Conservation (phyloP, 192 early-diverging fungal species). For the Coemansia pectinata region DNA sequence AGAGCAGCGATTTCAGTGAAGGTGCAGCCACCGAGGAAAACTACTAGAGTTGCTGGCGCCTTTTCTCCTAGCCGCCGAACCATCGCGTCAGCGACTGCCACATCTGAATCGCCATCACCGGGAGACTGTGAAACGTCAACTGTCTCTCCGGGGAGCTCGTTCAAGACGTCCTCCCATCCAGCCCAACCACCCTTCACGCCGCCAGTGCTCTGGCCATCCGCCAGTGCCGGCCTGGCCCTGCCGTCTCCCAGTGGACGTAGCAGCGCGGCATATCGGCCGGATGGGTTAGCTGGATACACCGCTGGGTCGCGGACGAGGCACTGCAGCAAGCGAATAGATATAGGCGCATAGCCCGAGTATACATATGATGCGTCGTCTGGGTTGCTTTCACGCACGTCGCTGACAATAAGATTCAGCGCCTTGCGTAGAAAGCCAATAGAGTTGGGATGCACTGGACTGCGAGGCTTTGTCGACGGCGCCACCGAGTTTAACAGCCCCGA, state of each 20-base stretch:
- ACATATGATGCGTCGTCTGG: conserved; percentile 91
- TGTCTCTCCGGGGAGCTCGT: conserved; percentile 72
- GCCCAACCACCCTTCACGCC: conserved; percentile 73
- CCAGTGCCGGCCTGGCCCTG: conserved; percentile 17
- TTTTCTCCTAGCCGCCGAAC: conserved; percentile 56
- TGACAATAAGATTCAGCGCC: conserved; percentile 75
- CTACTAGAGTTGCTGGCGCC: conserved; percentile 74
- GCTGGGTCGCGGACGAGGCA: conserved; percentile 60
- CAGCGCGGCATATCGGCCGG: conserved; percentile 47
- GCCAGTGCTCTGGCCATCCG: conserved; percentile 23
- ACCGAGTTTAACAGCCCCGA: conserved; percentile 19
- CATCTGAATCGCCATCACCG: conserved; percentile 57
- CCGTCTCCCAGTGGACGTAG: conserved; percentile 45
- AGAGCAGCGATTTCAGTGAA: conserved; percentile 90
- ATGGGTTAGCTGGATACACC: conserved; percentile 27
- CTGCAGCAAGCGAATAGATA: conserved; percentile 88
- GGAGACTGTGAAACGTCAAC: conserved; percentile 77
- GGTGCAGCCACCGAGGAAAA: conserved; percentile 96
- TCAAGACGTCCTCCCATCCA: conserved; percentile 84
- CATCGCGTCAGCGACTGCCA: conserved; percentile 16
- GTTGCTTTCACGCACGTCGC: conserved; percentile 82
- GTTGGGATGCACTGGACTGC: conserved; percentile 30
- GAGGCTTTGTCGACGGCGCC: conserved; percentile 28
- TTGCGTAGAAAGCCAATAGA: conserved; percentile 60
- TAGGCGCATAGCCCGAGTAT: conserved; percentile 93